Base-by-base conservation (phyloP, 78 protist genomes). In the Emiliania huxleyi region DNA sequence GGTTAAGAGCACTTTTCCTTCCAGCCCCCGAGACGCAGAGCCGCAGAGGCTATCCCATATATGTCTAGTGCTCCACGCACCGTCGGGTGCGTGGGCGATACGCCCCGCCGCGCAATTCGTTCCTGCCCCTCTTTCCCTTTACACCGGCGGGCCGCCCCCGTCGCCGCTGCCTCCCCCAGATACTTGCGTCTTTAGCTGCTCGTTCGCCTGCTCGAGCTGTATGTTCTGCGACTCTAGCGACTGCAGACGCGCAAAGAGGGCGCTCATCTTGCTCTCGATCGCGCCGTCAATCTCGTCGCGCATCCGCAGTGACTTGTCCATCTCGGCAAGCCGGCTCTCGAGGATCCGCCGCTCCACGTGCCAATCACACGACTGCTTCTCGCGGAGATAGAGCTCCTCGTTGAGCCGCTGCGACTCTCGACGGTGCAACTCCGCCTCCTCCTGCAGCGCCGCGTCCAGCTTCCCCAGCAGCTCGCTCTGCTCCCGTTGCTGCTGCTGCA, bases 341-440 rank as follows among this genome's bases (percentile, higher is more conserved):
- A 81, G 49, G 29, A 81, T 21, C 25, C 89, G 89, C 56, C 23
- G 0, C 89, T 81, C 89, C 15, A 81, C 89, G 52, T 44, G 37
- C 56, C 38, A 44, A 42, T 81, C 89, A 38, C 89, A 81, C 40
- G 1, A 1, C 15, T 11, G 35, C 89, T 81, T 44, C 52, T 81
- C 89, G 23, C 44, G 89, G 23, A 19, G 38, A 38, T 81, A 81
- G 52, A 81, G 89, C 56, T 44, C 48, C 55, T 81, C 89, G 56
- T 81, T 81, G 56, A 81, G 89, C 35, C 40, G 85, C 15, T 77
- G 85, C 85, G 85, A 77, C 46, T 77, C 85, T 29, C 48, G 11
- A 5, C 85, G 85, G 15, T 77, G 85, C 15, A 77, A 48, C 3
- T 77, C 85, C 2, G 85, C 85, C 89, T 81, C 89, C 21, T 44